Conservation (phyloP, 169 alveolate species). For the Plasmodium blacklocki region DNA sequence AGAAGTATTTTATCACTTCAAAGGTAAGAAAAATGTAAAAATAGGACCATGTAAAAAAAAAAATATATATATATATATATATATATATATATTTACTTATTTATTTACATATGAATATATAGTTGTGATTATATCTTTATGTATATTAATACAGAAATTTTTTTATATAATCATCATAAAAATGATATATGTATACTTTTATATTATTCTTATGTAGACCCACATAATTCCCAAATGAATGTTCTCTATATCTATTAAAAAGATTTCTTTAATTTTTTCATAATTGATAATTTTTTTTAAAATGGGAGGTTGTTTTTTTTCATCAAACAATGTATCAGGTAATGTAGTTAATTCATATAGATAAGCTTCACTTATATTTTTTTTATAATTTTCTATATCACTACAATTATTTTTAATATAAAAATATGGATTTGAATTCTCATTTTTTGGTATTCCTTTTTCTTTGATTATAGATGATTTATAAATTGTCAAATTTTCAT, state of each 20-base stretch:
- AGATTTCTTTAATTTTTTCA: conserved; percentile 13
- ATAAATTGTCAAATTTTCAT: neutral
- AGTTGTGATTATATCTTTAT: too few relatives aligned
- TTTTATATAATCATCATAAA: too few relatives aligned
- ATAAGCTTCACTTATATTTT: conserved; percentile 36
- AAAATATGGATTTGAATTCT: neutral
- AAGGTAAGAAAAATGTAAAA: neutral
- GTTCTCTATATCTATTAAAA: conserved; percentile 10
- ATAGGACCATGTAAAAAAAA: neutral
- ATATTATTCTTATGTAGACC: neutral
- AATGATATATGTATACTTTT: neutral
- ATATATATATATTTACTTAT: neutral
- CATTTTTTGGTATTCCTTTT: neutral
- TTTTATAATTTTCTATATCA: conserved; percentile 21
- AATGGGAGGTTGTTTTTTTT: conserved; percentile 38
- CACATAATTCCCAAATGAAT: conserved; percentile 31
- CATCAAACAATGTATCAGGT: conserved; percentile 27
- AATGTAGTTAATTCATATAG: conserved; percentile 19
- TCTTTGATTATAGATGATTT: too few relatives aligned
- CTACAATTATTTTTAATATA: neutral
- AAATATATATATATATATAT: neutral
- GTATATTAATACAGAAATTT: too few relatives aligned
- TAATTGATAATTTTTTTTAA: conserved; percentile 24
- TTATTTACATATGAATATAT: neutral
- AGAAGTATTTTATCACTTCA: conserved; percentile 36